These are phyloP conservation scores for Pholiota conissans DNA, from an alignment of 768 basidiomycete species.

Conservation along the genomic window DNA sequence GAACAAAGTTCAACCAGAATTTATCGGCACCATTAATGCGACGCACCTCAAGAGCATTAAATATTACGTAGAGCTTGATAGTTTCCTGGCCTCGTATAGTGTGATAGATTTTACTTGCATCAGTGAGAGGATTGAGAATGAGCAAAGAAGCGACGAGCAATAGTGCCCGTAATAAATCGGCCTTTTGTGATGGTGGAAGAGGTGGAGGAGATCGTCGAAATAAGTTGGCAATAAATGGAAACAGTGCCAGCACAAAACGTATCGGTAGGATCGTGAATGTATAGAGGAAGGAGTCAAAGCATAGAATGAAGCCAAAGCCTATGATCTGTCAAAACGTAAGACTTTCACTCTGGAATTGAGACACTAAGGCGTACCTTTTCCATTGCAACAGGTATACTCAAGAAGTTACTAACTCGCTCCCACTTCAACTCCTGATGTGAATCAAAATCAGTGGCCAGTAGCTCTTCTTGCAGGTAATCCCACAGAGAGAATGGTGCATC, in stretches of 20 bases:
- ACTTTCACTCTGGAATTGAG: neutral
- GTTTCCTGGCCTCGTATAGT: conserved; percentile 97
- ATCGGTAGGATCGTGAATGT: conserved; percentile 98
- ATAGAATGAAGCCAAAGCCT: conserved; percentile 88
- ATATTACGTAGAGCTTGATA: conserved; percentile 98
- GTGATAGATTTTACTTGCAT: conserved; percentile 98
- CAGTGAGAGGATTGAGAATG: conserved; percentile 80
- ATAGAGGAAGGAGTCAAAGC: conserved; percentile 96
- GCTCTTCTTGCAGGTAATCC: conserved; percentile 89
- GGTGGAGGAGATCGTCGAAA: conserved; percentile 50
- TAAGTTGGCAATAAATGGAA: conserved; percentile 52
- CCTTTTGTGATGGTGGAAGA: conserved; percentile 87
- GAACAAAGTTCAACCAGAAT: conserved; percentile 1
- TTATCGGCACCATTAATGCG: neutral
- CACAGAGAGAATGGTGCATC: conserved; percentile 76
- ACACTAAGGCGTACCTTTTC: conserved; percentile 70
- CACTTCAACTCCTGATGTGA: conserved; percentile 92
- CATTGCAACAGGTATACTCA: conserved; percentile 87
- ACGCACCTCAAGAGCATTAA: conserved; percentile 94
- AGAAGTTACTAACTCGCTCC: conserved; percentile 95
- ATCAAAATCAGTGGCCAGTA: conserved; percentile 91
- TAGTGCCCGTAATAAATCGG: conserved; percentile 82
- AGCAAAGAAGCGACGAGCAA: conserved; percentile 74
- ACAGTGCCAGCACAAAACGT: conserved; percentile 68
- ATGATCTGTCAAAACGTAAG: conserved; percentile 59